Evolutionary conservation across 2,329 filamentous ascomycete genomes (phyloP).

Genomic region (Hymenoscyphus infarciens): DNA sequence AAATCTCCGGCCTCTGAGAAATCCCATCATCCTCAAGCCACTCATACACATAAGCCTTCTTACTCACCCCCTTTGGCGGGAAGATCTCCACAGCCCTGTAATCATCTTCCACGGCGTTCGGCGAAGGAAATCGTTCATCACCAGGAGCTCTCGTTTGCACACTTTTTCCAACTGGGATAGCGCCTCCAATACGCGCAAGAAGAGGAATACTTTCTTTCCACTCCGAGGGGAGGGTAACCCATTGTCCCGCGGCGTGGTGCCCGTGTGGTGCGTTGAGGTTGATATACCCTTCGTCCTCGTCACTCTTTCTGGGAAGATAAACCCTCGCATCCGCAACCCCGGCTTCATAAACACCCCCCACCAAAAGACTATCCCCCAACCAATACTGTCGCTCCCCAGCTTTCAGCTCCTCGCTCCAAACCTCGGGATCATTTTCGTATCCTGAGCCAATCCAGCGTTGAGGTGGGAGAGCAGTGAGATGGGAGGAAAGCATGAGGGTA

Average conservation of each 20-base stretch:
- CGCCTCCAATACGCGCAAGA: constrained; percentile 51
- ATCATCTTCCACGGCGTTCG: constrained; percentile 45
- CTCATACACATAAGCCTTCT: constrained; percentile 39
- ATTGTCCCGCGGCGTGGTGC: constrained; percentile 51
- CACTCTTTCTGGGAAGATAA: constrained; percentile 52
- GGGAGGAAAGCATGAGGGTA: constrained; percentile 59
- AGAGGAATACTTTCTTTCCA: constrained; percentile 55
- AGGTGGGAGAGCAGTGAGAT: constrained; percentile 57
- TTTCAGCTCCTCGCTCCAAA: constrained; percentile 60
- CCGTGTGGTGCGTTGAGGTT: constrained; percentile 61
- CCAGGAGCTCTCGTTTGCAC: constrained; percentile 50
- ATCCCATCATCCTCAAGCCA: constrained; percentile 59
- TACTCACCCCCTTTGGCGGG: constrained; percentile 41
- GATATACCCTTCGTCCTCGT: constrained; percentile 53
- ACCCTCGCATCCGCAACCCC: constrained; percentile 51
- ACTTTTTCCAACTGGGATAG: constrained; percentile 49
- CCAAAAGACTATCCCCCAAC: constrained; percentile 63
- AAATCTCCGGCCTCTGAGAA: constrained; percentile 39
- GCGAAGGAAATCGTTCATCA: constrained; percentile 44
- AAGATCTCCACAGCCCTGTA: constrained; percentile 56
- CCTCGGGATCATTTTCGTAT: constrained; percentile 61
- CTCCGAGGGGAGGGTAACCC: constrained; percentile 47
- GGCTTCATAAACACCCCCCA: constrained; percentile 65
- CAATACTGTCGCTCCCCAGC: constrained; percentile 69
- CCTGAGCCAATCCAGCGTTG: constrained; percentile 74